phyloP scores from a whole-genome alignment of 108 stramenopile genomes.

The Cyclotella sp. region DNA sequence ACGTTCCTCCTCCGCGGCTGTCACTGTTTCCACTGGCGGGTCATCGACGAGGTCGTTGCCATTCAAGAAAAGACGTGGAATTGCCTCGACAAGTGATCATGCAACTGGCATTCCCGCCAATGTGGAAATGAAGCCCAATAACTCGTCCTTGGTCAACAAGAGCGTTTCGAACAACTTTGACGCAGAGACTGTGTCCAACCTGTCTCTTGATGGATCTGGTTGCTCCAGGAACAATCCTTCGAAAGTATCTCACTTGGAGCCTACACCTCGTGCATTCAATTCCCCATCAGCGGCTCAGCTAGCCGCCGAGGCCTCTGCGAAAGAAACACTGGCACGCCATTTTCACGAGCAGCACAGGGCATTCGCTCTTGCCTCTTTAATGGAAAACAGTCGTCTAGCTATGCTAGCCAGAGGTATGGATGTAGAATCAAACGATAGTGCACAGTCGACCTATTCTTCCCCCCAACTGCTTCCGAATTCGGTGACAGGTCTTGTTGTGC shows the following conservation, averaged over 20 bases:
- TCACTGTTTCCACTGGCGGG: conserved; percentile 43
- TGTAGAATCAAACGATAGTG: background rate
- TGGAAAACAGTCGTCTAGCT: conserved; percentile 44
- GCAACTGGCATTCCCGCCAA: conserved; percentile 30
- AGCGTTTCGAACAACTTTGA: background rate
- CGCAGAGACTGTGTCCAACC: conserved; percentile 19
- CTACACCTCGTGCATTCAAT: conserved; percentile 16
- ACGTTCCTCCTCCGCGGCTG: conserved; percentile 18
- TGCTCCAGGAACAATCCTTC: conserved; percentile 2
- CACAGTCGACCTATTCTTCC: background rate
- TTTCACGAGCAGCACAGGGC: conserved; percentile 44
- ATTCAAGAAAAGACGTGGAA: conserved; percentile 43
- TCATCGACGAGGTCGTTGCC: conserved; percentile 31
- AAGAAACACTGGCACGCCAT: conserved; percentile 50
- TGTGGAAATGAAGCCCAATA: conserved; percentile 27
- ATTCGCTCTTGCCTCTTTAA: conserved; percentile 37
- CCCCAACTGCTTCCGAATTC: background rate
- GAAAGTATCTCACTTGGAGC: background rate
- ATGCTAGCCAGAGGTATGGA: conserved; percentile 39
- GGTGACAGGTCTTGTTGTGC: too few species aligned
- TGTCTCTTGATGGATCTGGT: conserved; percentile 23
- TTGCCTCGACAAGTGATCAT: background rate
- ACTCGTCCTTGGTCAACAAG: conserved; percentile 1
- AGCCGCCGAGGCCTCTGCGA: conserved; percentile 51
- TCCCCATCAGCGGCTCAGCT: conserved; percentile 15